Evolutionary conservation across 345 rosid genomes (phyloP).

Genomic region (Anastatica hierochuntica): DNA sequence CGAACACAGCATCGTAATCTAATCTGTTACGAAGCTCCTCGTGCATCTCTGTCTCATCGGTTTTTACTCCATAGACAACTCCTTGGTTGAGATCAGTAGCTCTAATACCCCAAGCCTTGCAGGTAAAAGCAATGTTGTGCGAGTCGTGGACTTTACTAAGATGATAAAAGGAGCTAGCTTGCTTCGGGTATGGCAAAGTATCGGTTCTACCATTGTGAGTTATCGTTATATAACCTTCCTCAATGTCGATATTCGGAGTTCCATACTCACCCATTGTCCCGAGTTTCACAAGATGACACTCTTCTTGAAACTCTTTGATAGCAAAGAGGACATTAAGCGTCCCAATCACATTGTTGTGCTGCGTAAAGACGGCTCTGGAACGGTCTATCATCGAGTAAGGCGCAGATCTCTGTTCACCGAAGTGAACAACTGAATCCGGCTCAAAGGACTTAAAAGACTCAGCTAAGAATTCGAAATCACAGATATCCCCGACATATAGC

Average conservation of each 20-base stretch:
- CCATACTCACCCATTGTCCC: slow-evolving; percentile 99
- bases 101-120: slow-evolving; percentile 99
- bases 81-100: slow-evolving; percentile 98
- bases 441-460: slow-evolving; percentile 75
- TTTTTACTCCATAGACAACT: slow-evolving; percentile 89
- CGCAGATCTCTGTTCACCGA: slow-evolving; percentile 93
- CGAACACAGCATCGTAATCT: slow-evolving; percentile 94
- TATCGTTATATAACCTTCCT: slow-evolving; percentile 91
- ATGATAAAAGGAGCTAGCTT: slow-evolving; percentile 97
- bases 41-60: slow-evolving; percentile 89
- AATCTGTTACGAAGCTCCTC: slow-evolving; percentile 70
- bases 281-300: slow-evolving; percentile 89
- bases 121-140: slow-evolving; percentile 90
- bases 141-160: slow-evolving; percentile 98
- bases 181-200: slow-evolving; percentile 93
- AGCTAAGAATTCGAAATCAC: slow-evolving; percentile 86
- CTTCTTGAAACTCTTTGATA: slow-evolving; percentile 76
- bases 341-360: slow-evolving; percentile 90
- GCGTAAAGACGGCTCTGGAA: slow-evolving; percentile 81
- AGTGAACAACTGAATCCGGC: slow-evolving; percentile 91
- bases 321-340: slow-evolving; percentile 92
- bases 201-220: slow-evolving; percentile 89
- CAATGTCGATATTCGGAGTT: slow-evolving; percentile 97
- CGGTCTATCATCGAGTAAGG: slow-evolving; percentile 98
- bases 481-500: slow-evolving; percentile 75